phyloP scores from a whole-genome alignment of 176 grass and related monocot genomes.

The Oryza brachyantha region DNA sequence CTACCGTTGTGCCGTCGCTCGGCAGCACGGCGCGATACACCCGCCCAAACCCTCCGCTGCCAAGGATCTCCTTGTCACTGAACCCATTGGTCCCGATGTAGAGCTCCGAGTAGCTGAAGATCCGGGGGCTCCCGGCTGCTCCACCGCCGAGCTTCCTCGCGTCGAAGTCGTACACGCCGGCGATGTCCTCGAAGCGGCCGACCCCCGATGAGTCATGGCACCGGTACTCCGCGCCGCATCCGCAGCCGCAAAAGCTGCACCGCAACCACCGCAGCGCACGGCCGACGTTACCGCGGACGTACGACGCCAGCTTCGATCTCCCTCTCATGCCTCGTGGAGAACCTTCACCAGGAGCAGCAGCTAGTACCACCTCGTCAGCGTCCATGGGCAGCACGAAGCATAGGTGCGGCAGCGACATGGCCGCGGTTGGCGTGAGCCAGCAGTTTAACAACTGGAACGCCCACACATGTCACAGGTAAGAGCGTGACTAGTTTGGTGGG shows the following conservation, averaged over 20 bases:
- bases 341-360: neutral
- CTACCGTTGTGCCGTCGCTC: conserved; percentile 70
- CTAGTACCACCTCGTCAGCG: conserved; percentile 14
- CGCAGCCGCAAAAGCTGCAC: neutral
- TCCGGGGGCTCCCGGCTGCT: conserved; percentile 46
- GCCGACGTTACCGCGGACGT: conserved; percentile 6
- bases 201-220: neutral
- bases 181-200: conserved; percentile 38
- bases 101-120: conserved; percentile 85
- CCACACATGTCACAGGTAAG: neutral
- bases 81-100: conserved; percentile 84
- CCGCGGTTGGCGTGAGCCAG: neutral
- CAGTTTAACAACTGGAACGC: neutral
- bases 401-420: conserved; percentile 26
- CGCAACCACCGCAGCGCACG: conserved; percentile 15
- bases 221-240: neutral
- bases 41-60: conserved; percentile 70
- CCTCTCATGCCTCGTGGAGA: neutral
- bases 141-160: neutral
- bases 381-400: conserved; percentile 50
- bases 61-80: conserved; percentile 66
- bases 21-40: conserved; percentile 82
- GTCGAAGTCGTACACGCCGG: conserved; percentile 23
- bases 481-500: neutral
- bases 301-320: neutral